Percentiles rank a stretch among this genome's conserved stretches.
Conservation (phyloP, 1,139 yeast species). For the Geotrichum histeridarum region DNA sequence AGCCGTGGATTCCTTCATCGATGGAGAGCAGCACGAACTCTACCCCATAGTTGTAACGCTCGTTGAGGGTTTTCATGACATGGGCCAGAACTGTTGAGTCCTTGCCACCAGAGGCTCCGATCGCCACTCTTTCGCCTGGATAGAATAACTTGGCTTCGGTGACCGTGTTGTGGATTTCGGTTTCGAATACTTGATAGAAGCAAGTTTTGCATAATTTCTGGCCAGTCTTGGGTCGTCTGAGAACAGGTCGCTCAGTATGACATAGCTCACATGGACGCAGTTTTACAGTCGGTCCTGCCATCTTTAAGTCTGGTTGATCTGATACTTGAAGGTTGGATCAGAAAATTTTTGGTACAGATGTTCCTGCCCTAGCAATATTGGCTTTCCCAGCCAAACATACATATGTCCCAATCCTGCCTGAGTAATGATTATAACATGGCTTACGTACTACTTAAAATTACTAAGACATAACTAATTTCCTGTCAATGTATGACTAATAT, state of each 20-base stretch:
- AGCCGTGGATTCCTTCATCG: conserved; percentile 96
- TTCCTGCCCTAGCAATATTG: no score
- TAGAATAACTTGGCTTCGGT: conserved; percentile 61
- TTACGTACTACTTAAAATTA: no score
- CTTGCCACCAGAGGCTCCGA: conserved; percentile 98
- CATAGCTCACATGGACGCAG: conserved; percentile 68
- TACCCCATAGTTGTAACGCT: conserved; percentile 80
- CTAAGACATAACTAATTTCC: no score
- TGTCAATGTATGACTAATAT: no score
- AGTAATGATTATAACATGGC: no score
- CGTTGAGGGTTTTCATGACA: conserved; percentile 79
- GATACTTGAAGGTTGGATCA: neutral
- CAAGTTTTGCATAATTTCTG: conserved; percentile 91
- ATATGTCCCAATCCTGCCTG: no score
- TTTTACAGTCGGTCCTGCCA: conserved; percentile 19
- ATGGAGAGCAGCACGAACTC: conserved; percentile 76
- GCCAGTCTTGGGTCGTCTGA: conserved; percentile 87
- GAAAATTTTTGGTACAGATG: neutral
- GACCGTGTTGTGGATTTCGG: conserved; percentile 91
- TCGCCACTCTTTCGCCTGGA: conserved; percentile 83
- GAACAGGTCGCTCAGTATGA: conserved; percentile 72
- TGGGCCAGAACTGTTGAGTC: conserved; percentile 95
- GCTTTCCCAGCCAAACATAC: no score
- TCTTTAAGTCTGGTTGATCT: neutral
- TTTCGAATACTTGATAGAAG: conserved; percentile 84